Conservation (phyloP, 2,329 filamentous ascomycete genomes). For the Pseudopyricularia cyperi region DNA sequence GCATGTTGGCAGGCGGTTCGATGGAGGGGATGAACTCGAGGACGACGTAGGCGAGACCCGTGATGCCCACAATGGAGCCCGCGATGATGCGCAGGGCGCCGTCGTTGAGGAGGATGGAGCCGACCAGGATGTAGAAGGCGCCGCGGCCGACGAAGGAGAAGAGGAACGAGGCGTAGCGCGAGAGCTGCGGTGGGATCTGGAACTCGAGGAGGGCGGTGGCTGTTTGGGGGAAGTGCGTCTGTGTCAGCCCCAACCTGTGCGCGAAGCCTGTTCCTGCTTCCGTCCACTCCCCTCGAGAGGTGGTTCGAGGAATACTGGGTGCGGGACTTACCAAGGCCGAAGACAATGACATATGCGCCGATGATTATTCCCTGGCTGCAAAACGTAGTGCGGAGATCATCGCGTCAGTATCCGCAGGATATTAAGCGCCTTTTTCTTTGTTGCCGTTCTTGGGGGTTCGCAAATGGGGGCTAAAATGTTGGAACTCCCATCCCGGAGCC, state of each 20-base stretch:
- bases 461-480: too few relatives aligned
- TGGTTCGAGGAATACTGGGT: background rate
- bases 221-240: constrained; percentile 18
- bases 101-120: constrained; percentile 66
- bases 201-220: constrained; percentile 72
- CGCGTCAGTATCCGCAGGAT: too few relatives aligned
- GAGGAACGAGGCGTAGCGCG: constrained; percentile 91
- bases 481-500: too few relatives aligned
- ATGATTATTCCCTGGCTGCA: constrained; percentile 60
- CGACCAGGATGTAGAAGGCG: constrained; percentile 93
- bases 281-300: too few relatives aligned
- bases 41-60: constrained; percentile 65
- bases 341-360: constrained; percentile 78
- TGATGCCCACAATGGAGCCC: constrained; percentile 62
- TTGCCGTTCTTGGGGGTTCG: too few relatives aligned
- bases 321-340: constrained; percentile 59
- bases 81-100: constrained; percentile 57
- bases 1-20: constrained; percentile 71
- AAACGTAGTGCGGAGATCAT: background rate
- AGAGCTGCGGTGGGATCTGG: constrained; percentile 84
- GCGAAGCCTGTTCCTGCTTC: background rate
- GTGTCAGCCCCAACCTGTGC: background rate
- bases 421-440: too few relatives aligned
- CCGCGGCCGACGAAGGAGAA: constrained; percentile 96
- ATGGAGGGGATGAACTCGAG: constrained; percentile 70